These are phyloP conservation scores for Thozetella sp. DNA, from an alignment of 495 filamentous ascomycete species.

Conservation along the genomic window DNA sequence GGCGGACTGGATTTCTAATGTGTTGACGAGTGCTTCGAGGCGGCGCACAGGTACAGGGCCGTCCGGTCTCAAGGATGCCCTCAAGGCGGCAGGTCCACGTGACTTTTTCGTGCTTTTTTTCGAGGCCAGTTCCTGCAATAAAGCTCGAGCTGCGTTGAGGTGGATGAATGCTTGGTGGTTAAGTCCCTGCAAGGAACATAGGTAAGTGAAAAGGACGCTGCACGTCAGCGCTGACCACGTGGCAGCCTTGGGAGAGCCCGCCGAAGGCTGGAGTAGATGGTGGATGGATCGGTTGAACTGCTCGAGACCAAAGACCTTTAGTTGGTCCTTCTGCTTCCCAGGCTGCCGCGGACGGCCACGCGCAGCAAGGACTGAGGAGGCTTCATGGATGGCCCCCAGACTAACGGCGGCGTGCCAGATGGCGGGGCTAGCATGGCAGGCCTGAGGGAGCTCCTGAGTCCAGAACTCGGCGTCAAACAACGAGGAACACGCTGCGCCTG, in stretches of 20 bases:
- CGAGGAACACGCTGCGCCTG: background rate
- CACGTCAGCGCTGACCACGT: background rate
- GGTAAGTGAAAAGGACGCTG: constrained; percentile 3
- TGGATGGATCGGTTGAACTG: background rate
- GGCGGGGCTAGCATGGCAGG: constrained; percentile 1
- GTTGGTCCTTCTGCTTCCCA: background rate
- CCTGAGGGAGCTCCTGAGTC: background rate
- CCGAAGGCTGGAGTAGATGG: background rate
- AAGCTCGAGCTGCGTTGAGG: background rate
- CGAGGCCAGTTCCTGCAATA: background rate
- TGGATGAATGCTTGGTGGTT: background rate
- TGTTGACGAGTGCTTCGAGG: background rate
- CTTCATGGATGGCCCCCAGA: constrained; percentile 1
- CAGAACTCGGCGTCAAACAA: constrained; percentile 1
- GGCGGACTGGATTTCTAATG: background rate
- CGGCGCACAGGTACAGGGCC: background rate
- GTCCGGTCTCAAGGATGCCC: background rate
- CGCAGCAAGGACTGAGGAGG: background rate
- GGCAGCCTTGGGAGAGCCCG: background rate
- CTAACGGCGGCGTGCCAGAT: constrained; percentile 4
- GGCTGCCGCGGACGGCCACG: background rate
- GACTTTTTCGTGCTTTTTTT: background rate
- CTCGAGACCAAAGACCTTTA: background rate
- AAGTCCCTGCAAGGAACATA: background rate
- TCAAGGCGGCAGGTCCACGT: background rate